Percentiles rank a stretch among this genome's conserved stretches.
These are phyloP conservation scores for Agrocybe chaxingu DNA, from an alignment of 768 basidiomycete species.

Conservation along the genomic window DNA sequence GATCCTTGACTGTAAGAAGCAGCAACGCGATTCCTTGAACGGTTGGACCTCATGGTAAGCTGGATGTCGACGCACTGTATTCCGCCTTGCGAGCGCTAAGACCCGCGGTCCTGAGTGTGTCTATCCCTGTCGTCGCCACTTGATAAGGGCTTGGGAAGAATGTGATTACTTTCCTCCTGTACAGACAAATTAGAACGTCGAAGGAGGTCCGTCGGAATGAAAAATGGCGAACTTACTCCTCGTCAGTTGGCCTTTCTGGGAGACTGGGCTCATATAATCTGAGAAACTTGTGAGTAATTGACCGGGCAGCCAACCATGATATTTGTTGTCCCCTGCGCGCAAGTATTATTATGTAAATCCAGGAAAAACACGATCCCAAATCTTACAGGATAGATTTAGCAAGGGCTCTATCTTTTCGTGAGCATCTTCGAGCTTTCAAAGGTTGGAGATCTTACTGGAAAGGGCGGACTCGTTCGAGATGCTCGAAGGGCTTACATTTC, in stretches of 20 bases:
- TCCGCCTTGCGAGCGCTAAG: conserved; percentile 85
- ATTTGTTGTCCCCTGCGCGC: conserved; percentile 68
- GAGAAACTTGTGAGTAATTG: conserved; percentile 77
- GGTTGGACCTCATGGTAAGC: background rate
- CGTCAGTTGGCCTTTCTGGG: conserved; percentile 62
- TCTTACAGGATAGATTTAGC: conserved; percentile 69
- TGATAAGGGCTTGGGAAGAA: conserved; percentile 69
- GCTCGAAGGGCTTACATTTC: conserved; percentile 74
- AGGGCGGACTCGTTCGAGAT: conserved; percentile 74
- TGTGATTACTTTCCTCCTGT: conserved; percentile 22
- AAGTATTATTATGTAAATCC: background rate
- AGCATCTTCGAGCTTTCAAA: background rate
- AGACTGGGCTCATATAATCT: conserved; percentile 71
- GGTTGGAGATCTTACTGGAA: conserved; percentile 52
- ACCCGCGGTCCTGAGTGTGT: conserved; percentile 67
- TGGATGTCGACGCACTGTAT: conserved; percentile 54
- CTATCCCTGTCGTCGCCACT: conserved; percentile 59
- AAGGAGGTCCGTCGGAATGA: background rate
- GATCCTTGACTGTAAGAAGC: conserved; percentile 59
- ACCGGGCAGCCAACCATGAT: conserved; percentile 82
- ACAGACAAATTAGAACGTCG: background rate
- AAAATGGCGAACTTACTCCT: conserved; percentile 33
- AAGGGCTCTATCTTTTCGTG: conserved; percentile 47
- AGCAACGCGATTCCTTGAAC: background rate
- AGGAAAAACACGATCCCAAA: background rate